A percentile compares a stretch with the other conserved stretches of the same genome.
Conservation (phyloP, 306 rosid species). For the Dryas octopetala region DNA sequence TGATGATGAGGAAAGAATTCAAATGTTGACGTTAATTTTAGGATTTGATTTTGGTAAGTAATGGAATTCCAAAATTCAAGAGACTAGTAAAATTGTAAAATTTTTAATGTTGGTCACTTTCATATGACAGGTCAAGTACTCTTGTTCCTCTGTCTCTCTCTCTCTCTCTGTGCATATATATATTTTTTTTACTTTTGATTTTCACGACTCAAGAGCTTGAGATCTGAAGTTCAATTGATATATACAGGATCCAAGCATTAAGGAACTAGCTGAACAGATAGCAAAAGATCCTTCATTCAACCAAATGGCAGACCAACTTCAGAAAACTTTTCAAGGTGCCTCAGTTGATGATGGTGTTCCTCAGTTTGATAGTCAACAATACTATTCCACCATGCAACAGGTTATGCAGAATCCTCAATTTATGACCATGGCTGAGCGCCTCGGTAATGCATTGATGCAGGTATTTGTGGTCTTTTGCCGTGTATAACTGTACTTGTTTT, state of each 20-base stretch:
- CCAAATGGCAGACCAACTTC: conserved; percentile 99
- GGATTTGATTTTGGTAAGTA: not conserved
- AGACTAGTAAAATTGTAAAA: not conserved
- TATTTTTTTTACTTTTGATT: not conserved
- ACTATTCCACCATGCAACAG: conserved; percentile 84
- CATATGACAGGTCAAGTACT: not conserved
- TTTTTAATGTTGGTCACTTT: not conserved
- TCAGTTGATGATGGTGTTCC: conserved; percentile 65
- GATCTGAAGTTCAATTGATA: conserved; percentile 17
- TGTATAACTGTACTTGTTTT: conserved; percentile 8
- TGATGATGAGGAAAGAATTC: not conserved
- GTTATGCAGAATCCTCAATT: conserved; percentile 98
- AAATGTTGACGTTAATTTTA: not conserved
- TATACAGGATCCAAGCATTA: conserved; percentile 93
- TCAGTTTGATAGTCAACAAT: conserved; percentile 83
- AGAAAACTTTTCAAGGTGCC: conserved; percentile 78
- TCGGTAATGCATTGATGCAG: conserved; percentile 95
- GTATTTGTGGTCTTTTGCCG: conserved; percentile 36
- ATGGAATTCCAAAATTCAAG: not conserved
- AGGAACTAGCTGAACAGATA: conserved; percentile 94
- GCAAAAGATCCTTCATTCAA: conserved; percentile 93
- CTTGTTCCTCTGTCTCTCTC: not conserved
- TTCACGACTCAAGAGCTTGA: not conserved
- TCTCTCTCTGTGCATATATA: not conserved
- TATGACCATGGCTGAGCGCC: conserved; percentile 98